Evolutionary conservation across 305 asterid species (phyloP).

Genomic region (Plantago coronopus): DNA sequence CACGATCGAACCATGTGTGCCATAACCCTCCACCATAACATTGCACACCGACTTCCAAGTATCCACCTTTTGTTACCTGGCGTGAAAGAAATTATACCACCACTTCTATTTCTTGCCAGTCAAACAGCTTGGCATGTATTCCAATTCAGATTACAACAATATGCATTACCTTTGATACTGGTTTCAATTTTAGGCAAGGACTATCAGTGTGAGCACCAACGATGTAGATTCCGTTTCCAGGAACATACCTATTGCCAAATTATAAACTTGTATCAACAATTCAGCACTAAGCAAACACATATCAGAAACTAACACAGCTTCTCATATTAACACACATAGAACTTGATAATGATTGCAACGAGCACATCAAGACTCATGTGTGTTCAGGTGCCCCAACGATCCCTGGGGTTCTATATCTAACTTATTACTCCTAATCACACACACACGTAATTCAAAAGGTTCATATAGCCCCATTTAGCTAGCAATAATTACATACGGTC

Average conservation of each 20-base stretch:
- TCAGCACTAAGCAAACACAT: neutral
- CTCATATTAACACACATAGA: neutral
- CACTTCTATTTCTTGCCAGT: conserved; percentile 3
- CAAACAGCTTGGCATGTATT: neutral
- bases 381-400: too few relatives aligned
- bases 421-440: too few relatives aligned
- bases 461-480: too few relatives aligned
- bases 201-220: conserved; percentile 98
- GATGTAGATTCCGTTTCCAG: conserved; percentile 80
- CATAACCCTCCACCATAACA: conserved; percentile 93
- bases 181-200: conserved; percentile 83
- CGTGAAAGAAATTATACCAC: conserved; percentile 11
- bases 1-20: conserved; percentile 99
- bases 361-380: too few relatives aligned
- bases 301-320: neutral
- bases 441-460: too few relatives aligned
- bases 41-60: conserved; percentile 89
- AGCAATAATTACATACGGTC: too few relatives aligned
- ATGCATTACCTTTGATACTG: conserved; percentile 63
- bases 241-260: conserved; percentile 51
- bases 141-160: conserved; percentile 8
- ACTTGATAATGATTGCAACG: too few relatives aligned
- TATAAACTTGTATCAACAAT: conserved; percentile 22
- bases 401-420: too few relatives aligned
- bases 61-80: conserved; percentile 88